Evolutionary conservation across 257 asterid genomes (phyloP), one percentile per base, ranked within the genome.

Genomic region (Solanum paucissectum): DNA sequence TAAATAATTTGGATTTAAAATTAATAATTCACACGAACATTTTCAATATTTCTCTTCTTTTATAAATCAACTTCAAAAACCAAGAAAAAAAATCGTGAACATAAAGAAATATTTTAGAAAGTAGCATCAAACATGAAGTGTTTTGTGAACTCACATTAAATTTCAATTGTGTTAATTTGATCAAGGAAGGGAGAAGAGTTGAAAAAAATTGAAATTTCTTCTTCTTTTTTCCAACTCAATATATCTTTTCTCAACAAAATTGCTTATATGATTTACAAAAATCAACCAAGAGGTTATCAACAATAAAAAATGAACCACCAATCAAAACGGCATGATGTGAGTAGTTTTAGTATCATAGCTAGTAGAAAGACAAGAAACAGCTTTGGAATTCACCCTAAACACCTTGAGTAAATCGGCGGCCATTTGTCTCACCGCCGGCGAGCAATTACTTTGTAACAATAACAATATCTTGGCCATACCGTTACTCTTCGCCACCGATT

Each of bases 321-420:
- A 34, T 95, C 94, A 96, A 89, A 94, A 96, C 18, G 99, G 99
- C 99, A 95, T 96, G 81, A 96, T 96, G 83, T 96, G 98, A 85
- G 94, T 94, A 36, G 97, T 93, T 75, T 95, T 95, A 0, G 98
- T 92, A 66, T 95, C 95, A 38, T 96, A 96, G 90, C 94, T 93
- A 2, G 86, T 82, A 29, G 96, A 94, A 49, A 94, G 91, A 83
- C 93, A 88, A 20, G 90, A 87, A 58, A 76, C 87, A 52, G 77
- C 88, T 87, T 92, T 93, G 0, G 93, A 88, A 74, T 90, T 89
- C 86, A 92, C 93, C 87, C 95, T 88, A 44, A 95, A 91, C 60
- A 91, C 91, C 88, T 94, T 95, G 4, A 96, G 90, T 94, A 96
- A 89, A 90, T 95, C 99, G 40, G 91, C 91, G 73, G 94, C 94